Evolutionary conservation across 2,329 filamentous ascomycete species (phyloP), one percentile per base, ranked within the genome.

Genomic region (Cladobotryum protrusum): DNA sequence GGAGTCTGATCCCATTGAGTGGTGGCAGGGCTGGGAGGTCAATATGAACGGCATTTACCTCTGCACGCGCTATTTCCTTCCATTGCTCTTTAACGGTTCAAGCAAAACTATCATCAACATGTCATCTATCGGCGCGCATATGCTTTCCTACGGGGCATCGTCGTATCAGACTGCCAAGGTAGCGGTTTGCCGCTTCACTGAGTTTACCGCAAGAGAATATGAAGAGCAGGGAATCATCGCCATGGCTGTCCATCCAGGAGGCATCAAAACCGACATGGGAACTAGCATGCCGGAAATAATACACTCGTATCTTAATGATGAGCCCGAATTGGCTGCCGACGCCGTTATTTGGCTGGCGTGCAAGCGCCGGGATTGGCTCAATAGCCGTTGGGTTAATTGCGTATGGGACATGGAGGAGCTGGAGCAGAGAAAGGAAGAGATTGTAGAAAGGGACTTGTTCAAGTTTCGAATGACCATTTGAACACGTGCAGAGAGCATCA

Each of bases 131-230:
- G 43, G 48, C 2, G 44, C 43, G 1, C 44, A 50, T 13, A 20
- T 14, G n/a, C 15, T 48, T n/a, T 19, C 35, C n/a, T 19, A 17
- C 4, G 44, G 44, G 7, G 44, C 45, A 8, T 37, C 37, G 5
- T 65, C 66, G 2, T 82, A 81, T 54, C 66, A 71, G 49, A 67
- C 67, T 2, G 67, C 65, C 35, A 81, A 81, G 58, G 62, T 78
- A 32, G 77, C 76, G 3, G 54, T 77, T 20, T 56, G 72, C 14
- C 65, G 75, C 11, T 66, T 81, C 41, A 74, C 71, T 1, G 76
- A 81, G 57, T 74, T 71, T 53, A 53, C 77, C 8, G 64, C 67
- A 36, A 61, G 60, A 0, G 78, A 80, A 42, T 73, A 78, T 56
- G 64, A 56, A 56, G 66, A 41, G 35, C 20, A 75, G 53, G 72